phyloP scores from a whole-genome alignment of 2,329 filamentous ascomycete genomes.

The Chaetomiaceae sp. region DNA sequence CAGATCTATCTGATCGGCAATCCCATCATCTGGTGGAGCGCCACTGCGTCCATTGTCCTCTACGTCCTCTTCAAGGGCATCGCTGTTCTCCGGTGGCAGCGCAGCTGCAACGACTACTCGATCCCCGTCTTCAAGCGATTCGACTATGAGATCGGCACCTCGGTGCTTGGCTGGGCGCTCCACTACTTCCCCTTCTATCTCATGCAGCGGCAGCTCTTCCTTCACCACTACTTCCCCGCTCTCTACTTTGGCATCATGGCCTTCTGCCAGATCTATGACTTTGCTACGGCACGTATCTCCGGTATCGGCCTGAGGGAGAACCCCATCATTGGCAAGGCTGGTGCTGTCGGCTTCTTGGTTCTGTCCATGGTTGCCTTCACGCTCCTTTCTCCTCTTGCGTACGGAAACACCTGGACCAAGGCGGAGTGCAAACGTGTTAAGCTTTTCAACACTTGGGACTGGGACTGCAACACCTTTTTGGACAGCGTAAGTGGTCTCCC shows the following conservation, averaged over 20 bases:
- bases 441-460: slow-evolving; percentile 87
- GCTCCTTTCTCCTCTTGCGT: slow-evolving; percentile 83
- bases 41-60: slow-evolving; percentile 68
- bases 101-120: slow-evolving; percentile 81
- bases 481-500: slow-evolving; percentile 66
- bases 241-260: slow-evolving; percentile 92
- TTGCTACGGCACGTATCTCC: slow-evolving; percentile 67
- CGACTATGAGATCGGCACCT: slow-evolving; percentile 91
- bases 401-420: slow-evolving; percentile 93
- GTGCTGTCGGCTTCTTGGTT: slow-evolving; percentile 69
- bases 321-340: slow-evolving; percentile 69
- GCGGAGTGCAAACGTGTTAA: slow-evolving; percentile 81
- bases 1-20: slow-evolving; percentile 97
- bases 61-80: slow-evolving; percentile 85
- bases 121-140: slow-evolving; percentile 87
- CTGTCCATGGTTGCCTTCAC: slow-evolving; percentile 72
- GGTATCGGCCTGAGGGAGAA: slow-evolving; percentile 63
- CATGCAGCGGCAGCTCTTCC: slow-evolving; percentile 96
- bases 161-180: slow-evolving; percentile 89
- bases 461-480: slow-evolving; percentile 94
- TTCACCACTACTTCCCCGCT: slow-evolving; percentile 97
- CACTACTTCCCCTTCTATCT: slow-evolving; percentile 99
- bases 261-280: slow-evolving; percentile 87
- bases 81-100: slow-evolving; percentile 88
- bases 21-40: slow-evolving; percentile 90